Conservation (phyloP, 495 filamentous ascomycete genomes). For the Xylaria longipes region DNA sequence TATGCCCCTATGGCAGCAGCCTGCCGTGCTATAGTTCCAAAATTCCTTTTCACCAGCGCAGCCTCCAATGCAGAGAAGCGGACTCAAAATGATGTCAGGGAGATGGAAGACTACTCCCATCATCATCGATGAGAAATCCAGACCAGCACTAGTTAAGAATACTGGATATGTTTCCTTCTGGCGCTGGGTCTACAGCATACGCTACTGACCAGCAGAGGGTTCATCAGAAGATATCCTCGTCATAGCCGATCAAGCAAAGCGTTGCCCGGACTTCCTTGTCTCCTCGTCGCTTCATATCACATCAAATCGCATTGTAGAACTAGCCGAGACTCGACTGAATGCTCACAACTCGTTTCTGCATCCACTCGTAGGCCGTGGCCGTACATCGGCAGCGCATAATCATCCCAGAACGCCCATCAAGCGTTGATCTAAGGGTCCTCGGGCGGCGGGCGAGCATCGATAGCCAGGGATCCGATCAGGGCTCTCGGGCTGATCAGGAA, state of each 20-base stretch:
- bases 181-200: neutral
- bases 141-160: neutral
- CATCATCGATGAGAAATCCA: slow-evolving; percentile 5
- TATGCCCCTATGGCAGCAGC: neutral
- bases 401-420: neutral
- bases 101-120: neutral
- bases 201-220: neutral
- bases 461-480: neutral
- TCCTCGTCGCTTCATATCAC: neutral
- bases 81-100: slow-evolving; percentile 21
- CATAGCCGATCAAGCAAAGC: slow-evolving; percentile 5
- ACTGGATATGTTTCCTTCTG: neutral
- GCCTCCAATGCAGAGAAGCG: neutral
- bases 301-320: slow-evolving; percentile 1
- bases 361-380: neutral
- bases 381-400: slow-evolving; percentile 1
- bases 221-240: neutral
- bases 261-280: neutral
- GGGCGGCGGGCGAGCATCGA: neutral
- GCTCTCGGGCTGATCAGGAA: slow-evolving; percentile 4
- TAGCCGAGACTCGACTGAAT: neutral
- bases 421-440: slow-evolving; percentile 11
- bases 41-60: neutral
- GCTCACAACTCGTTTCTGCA: neutral
- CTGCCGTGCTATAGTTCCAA: neutral